These are phyloP conservation scores for Epichloe aotearoae DNA, from an alignment of 2,329 filamentous ascomycete species.

Conservation along the genomic window DNA sequence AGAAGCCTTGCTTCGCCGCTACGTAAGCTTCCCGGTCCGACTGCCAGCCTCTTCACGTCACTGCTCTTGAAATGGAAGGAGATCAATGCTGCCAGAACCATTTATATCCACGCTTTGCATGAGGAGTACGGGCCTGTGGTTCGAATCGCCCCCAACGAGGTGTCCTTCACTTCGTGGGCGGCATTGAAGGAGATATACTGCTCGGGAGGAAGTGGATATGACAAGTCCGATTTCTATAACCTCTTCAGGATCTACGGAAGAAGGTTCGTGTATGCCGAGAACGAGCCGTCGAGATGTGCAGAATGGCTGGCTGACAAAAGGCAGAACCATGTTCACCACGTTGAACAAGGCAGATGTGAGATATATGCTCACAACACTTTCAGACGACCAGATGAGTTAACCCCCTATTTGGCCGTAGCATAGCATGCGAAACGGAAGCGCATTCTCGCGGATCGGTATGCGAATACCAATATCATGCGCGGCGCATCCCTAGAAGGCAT, in stretches of 20 bases:
- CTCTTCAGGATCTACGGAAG: slow-evolving; percentile 45
- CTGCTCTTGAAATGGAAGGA: slow-evolving; percentile 42
- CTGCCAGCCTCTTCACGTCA: slow-evolving; percentile 34
- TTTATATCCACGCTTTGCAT: slow-evolving; percentile 41
- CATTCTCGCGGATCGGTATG: slow-evolving; percentile 52
- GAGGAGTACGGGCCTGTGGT: slow-evolving; percentile 30
- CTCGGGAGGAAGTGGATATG: slow-evolving; percentile 47
- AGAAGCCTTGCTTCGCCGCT: slow-evolving; percentile 20
- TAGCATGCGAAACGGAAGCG: slow-evolving; percentile 52
- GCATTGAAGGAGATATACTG: slow-evolving; percentile 38
- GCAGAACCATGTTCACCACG: slow-evolving; percentile 47
- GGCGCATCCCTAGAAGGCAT: slow-evolving; percentile 42
- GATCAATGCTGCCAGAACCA: slow-evolving; percentile 36
- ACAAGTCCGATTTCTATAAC: slow-evolving; percentile 52
- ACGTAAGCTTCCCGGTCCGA: slow-evolving; percentile 34
- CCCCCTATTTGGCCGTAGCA: slow-evolving; percentile 30
- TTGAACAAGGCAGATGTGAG: slow-evolving; percentile 39
- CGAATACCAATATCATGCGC: slow-evolving; percentile 53
- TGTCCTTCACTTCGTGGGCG: slow-evolving; percentile 26
- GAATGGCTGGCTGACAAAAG: background rate
- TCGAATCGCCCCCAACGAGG: slow-evolving; percentile 31
- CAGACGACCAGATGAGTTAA: background rate
- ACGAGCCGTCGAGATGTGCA: background rate
- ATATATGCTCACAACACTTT: background rate
- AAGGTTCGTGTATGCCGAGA: slow-evolving; percentile 25